Evolutionary conservation across 2,329 filamentous ascomycete species (phyloP).

Genomic region (Xylariaceae sp.): DNA sequence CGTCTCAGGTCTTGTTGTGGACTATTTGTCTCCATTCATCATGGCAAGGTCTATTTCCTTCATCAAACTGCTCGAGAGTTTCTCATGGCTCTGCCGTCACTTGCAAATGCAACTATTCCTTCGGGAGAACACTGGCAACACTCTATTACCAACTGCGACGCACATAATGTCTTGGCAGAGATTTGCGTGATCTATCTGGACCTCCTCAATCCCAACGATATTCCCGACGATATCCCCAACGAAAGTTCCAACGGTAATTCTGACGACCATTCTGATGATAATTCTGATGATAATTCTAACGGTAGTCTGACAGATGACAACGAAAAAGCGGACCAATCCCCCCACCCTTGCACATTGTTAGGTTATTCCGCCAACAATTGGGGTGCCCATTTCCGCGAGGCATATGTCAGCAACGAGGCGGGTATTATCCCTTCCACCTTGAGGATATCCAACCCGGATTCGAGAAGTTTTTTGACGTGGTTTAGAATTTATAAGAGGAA

Average conservation of each 20-base stretch:
- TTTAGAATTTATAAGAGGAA: background rate
- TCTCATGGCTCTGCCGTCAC: slow-evolving; percentile 8
- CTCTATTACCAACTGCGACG: slow-evolving; percentile 9
- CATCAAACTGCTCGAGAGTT: slow-evolving; percentile 27
- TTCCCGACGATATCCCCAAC: too few relatives aligned
- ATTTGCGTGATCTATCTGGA: slow-evolving; percentile 16
- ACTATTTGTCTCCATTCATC: slow-evolving; percentile 18
- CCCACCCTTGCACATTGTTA: background rate
- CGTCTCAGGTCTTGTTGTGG: slow-evolving; percentile 20
- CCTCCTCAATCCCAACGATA: background rate
- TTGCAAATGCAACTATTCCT: background rate
- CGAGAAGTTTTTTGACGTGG: background rate
- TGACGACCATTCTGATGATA: too few relatives aligned
- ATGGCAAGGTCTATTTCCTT: slow-evolving; percentile 20
- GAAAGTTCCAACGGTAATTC: too few relatives aligned
- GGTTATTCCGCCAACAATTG: slow-evolving; percentile 11
- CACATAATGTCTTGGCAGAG: slow-evolving; percentile 12
- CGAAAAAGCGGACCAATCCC: too few relatives aligned
- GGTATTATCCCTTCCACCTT: background rate
- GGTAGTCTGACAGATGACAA: background rate
- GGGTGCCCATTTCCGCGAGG: slow-evolving; percentile 11
- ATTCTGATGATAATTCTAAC: too few relatives aligned
- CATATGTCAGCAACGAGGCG: background rate
- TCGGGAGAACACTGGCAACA: slow-evolving; percentile 5
- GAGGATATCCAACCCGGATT: slow-evolving; percentile 3